Percentiles rank a stretch among this genome's conserved stretches.
phyloP scores from a whole-genome alignment of 164 flowering plant genomes.

The Hamamelis virginiana region DNA sequence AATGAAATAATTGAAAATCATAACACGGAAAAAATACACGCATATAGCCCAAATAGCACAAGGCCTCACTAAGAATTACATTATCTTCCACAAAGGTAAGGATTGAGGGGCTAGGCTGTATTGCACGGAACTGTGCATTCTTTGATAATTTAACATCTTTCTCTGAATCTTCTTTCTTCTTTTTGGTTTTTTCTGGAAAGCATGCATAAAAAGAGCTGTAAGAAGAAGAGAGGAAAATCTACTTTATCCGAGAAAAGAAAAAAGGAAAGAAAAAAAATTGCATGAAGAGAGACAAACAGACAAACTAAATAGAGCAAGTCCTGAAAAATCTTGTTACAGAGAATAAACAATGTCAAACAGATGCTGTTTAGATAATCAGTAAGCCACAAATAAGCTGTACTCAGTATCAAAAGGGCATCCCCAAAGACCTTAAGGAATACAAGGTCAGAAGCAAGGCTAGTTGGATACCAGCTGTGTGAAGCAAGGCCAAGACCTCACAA shows the following conservation, averaged over 20 bases:
- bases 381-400: too few species aligned
- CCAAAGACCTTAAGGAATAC: too few species aligned
- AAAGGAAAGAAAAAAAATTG: background rate
- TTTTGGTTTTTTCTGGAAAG: conserved; percentile 37
- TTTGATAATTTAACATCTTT: conserved; percentile 48
- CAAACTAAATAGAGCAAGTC: background rate
- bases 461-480: too few species aligned
- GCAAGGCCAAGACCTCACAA: too few species aligned
- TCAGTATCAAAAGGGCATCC: too few species aligned
- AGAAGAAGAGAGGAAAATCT: background rate
- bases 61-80: conserved; percentile 39
- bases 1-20: conserved; percentile 14
- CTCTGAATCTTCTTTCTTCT: conserved; percentile 42
- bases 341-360: too few species aligned
- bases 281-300: background rate
- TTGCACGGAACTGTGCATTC: conserved; percentile 98
- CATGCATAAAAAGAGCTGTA: conserved; percentile 7
- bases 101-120: conserved; percentile 80
- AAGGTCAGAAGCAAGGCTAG: too few species aligned
- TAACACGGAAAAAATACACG: background rate
- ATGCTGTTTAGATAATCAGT: too few species aligned
- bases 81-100: conserved; percentile 89
- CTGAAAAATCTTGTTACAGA: too few species aligned
- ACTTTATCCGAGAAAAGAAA: background rate
- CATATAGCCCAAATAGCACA: background rate